These are phyloP conservation scores for Leccinum subspadiceum DNA, from an alignment of 1,284 basidiomycete genomes.

Conservation along the genomic window DNA sequence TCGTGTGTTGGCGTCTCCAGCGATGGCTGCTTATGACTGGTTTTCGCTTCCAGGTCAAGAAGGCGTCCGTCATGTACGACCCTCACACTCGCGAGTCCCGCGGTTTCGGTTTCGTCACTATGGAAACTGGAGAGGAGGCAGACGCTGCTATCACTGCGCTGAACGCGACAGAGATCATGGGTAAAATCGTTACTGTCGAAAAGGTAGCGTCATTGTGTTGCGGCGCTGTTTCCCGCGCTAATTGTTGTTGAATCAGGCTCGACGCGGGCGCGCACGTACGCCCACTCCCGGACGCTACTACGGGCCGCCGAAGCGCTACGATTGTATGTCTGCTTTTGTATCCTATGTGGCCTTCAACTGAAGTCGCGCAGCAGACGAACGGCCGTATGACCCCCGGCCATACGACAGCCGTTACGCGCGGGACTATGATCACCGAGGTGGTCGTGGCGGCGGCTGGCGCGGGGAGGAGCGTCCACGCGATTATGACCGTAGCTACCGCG, in stretches of 20 bases:
- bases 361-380: constrained; percentile 48
- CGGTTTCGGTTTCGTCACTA: constrained; percentile 97
- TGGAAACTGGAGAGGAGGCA: constrained; percentile 85
- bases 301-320: constrained; percentile 81
- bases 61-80: constrained; percentile 95
- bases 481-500: constrained; percentile 35
- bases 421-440: constrained; percentile 55
- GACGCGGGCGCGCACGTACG: constrained; percentile 89
- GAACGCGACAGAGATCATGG: constrained; percentile 81
- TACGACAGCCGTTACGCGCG: constrained; percentile 77
- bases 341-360: constrained; percentile 5
- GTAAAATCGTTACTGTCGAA: constrained; percentile 83
- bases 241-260: constrained; percentile 65
- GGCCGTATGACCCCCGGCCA: constrained; percentile 77
- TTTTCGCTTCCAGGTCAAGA: constrained; percentile 57
- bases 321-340: constrained; percentile 41
- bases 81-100: constrained; percentile 95
- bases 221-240: neutral
- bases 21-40: constrained; percentile 9
- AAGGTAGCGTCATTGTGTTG: constrained; percentile 52
- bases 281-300: constrained; percentile 95
- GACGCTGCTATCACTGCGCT: constrained; percentile 85
- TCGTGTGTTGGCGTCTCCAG: neutral
- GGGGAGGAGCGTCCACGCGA: constrained; percentile 38
- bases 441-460: constrained; percentile 38